These are phyloP conservation scores for Tricholoma sp. DNA, from an alignment of 768 basidiomycete genomes.

Conservation along the genomic window DNA sequence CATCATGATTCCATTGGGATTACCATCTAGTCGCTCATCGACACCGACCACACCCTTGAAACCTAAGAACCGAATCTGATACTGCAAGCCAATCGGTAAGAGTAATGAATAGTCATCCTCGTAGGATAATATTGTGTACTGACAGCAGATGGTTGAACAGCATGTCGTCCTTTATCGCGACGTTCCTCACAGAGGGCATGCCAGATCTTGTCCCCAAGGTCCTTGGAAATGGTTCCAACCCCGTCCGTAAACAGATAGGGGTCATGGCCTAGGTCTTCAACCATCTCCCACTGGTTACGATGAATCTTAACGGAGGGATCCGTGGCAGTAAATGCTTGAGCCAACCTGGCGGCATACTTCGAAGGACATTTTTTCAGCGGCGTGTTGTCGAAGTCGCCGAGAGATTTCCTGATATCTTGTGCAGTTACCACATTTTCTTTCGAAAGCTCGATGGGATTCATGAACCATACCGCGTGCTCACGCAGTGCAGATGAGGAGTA, in stretches of 20 bases:
- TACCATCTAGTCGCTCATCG: slow-evolving; percentile 46
- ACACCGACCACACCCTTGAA: slow-evolving; percentile 79
- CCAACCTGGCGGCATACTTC: slow-evolving; percentile 77
- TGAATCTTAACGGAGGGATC: slow-evolving; percentile 61
- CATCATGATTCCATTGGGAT: slow-evolving; percentile 54
- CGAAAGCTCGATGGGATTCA: slow-evolving; percentile 54
- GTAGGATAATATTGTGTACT: slow-evolving; percentile 21
- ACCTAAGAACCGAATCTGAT: slow-evolving; percentile 80
- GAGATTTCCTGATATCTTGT: slow-evolving; percentile 48
- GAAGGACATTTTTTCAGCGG: slow-evolving; percentile 54
- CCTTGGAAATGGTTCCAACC: slow-evolving; percentile 69
- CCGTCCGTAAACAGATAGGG: slow-evolving; percentile 66
- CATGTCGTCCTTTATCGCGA: slow-evolving; percentile 24
- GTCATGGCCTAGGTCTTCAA: slow-evolving; percentile 49
- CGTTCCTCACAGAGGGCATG: slow-evolving; percentile 41
- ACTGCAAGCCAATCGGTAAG: slow-evolving; percentile 29
- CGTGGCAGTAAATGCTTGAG: slow-evolving; percentile 82
- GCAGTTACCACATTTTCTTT: slow-evolving; percentile 45
- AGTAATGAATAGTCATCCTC: background rate
- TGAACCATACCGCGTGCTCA: slow-evolving; percentile 81
- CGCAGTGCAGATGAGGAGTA: slow-evolving; percentile 77
- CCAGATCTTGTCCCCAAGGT: slow-evolving; percentile 60
- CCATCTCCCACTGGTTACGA: slow-evolving; percentile 55
- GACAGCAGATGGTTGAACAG: slow-evolving; percentile 56
- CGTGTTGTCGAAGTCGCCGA: slow-evolving; percentile 64